A percentile compares a stretch with the other conserved stretches of the same genome.
phyloP scores from a whole-genome alignment of 108 stramenopile genomes.

The Craspedostauros australis region DNA sequence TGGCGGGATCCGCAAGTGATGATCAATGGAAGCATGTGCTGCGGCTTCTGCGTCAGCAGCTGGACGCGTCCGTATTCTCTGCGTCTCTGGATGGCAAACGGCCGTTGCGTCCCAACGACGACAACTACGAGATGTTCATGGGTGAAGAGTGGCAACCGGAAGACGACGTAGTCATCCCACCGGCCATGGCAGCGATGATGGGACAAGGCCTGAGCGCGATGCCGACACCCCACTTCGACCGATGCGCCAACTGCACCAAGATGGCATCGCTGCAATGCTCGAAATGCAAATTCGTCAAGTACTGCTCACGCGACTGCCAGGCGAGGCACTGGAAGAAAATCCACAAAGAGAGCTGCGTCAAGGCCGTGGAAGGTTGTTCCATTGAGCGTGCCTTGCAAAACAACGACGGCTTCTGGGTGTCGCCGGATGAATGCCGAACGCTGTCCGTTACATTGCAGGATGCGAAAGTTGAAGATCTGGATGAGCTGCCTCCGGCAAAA shows the following conservation, averaged over 20 bases:
- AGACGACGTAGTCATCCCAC: background rate
- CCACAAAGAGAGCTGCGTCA: conserved; percentile 13
- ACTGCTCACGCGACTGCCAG: conserved; percentile 13
- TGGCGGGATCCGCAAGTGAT: conserved; percentile 8
- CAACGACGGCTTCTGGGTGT: conserved; percentile 19
- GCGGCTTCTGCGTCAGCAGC: conserved; percentile 1
- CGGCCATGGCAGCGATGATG: conserved; percentile 2
- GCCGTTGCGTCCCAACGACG: conserved; percentile 20
- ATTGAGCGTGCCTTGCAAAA: conserved; percentile 10
- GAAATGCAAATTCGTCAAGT: conserved; percentile 12
- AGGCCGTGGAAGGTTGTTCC: conserved; percentile 1
- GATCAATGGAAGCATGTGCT: conserved; percentile 18
- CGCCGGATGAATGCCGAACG: conserved; percentile 10
- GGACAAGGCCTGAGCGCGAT: conserved; percentile 1
- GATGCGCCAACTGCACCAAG: conserved; percentile 15
- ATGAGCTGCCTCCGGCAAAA: background rate
- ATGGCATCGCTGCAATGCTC: background rate
- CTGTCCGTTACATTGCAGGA: background rate
- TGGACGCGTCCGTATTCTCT: no score
- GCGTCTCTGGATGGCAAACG: no score
- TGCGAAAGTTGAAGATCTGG: background rate
- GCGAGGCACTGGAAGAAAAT: conserved; percentile 17
- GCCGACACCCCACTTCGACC: conserved; percentile 12
- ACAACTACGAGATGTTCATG: conserved; percentile 18
- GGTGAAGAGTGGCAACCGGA: no score